Base-by-base conservation (phyloP, 805 yeast species). In the Candida broadrunensis region DNA sequence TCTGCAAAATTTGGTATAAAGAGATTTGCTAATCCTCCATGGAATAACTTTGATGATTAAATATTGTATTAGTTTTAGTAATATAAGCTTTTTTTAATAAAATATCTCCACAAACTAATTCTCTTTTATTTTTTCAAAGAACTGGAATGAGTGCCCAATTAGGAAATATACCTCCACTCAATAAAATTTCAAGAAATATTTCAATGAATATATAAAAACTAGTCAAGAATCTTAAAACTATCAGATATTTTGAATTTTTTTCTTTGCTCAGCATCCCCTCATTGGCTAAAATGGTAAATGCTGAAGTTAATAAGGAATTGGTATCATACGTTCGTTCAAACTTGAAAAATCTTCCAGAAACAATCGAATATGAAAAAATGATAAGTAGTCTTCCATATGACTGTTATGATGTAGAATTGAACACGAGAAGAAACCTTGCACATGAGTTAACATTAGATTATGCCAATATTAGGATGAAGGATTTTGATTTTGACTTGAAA, bases 361-460 rank as follows among this genome's bases (percentile, higher is more conserved):
- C 70, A 1, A 63, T 53, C 3, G 76, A 76, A 37, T 81, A 79
- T 54, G 78, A 77, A 48, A 67, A 64, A 46, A 78, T 80, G 84
- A 73, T 81, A 45, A 67, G 75, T 43, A 73, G 81, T 1, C 54
- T 68, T 50, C 66, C 69, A 2, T 81, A 78, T 56, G 55, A 72
- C 38, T 59, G 63, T 49, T 49, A 57, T 54, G 55, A 54, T 20
- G 50, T 51, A 13, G 52, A 48, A 17, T 54, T 69, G 36, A 44
- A 51, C 42, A 48, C 41, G 35, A 52, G 58, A 21, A 50, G 77
- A 38, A 55, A 43, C 34, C 18, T 56, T 12, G 51, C 63, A n/a
- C 66, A 63, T 43, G 75, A 70, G 41, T 26, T 43, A 41, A 64
- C 67, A 4, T 34, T 54, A 17, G 74, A 70, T 43, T 67, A 64